Evolutionary conservation across 2,329 filamentous ascomycete genomes (phyloP), one percentile per base, ranked within the genome.

Genomic region (Lachnellula occidentalis): DNA sequence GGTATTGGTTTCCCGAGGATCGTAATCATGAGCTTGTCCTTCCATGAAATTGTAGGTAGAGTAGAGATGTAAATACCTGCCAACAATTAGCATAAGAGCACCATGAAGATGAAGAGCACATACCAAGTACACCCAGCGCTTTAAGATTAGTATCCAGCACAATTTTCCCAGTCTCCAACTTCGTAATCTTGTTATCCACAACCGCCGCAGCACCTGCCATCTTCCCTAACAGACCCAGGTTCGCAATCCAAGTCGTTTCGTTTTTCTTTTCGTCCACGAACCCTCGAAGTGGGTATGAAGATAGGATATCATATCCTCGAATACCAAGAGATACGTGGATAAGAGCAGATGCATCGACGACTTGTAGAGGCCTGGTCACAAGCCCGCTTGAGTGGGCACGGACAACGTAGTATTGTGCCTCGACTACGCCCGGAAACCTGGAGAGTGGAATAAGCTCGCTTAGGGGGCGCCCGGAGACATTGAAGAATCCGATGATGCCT

Each of bases 181-280:
- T 68, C 34, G 78, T 78, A 45, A 85, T 78, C 27, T 80, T 76
- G n/a, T 76, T 85, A 37, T 76, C 77, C 1, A 86, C 74, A 7
- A 96, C 78, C 0, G 90, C 91, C 1, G 90, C 91, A 1, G 86
- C 83, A 0, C 91, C 92, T 0, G 90, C 90, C 88, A 97, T 95
- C 71, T 96, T 96, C 2, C 81, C 87, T 3, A 95, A 61, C 2
- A 97, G 74, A 0, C 92, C 92, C 1, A 97, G 71, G 17, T 87
- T 84, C 0, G 89, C 84, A 1, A 92, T 75, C 43, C 72, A 73
- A 0, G 86, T 73, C 0, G 69, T 63, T 9, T 67, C 64, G 5
- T 68, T 57, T 39, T 73, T 67, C 17, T 67, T 66, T 19, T 68
- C 59, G 37, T 74, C 66, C 1, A 73, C 70, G 59, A 92, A 84